Percentiles rank a stretch among this genome's conserved stretches.
These are phyloP conservation scores for Oryza longistaminata DNA, from an alignment of 176 grass and related monocot species.

Conservation along the genomic window DNA sequence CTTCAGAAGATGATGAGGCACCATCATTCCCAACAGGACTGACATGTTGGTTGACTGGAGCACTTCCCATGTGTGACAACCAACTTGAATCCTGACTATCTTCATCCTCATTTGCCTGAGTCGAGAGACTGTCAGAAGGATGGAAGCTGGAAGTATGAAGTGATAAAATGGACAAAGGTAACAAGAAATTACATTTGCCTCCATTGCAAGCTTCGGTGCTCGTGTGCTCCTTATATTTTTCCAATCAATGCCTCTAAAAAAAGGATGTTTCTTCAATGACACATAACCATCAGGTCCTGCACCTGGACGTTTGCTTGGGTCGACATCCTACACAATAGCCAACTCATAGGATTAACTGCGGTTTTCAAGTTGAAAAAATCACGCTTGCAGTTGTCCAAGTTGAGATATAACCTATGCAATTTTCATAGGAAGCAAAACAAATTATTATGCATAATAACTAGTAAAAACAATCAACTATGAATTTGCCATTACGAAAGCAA, in stretches of 20 bases:
- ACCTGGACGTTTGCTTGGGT: constrained; percentile 82
- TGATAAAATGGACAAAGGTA: constrained; percentile 29
- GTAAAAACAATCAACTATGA: not conserved
- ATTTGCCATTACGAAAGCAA: not conserved
- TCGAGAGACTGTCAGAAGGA: constrained; percentile 17
- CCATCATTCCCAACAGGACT: constrained; percentile 49
- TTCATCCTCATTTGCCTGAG: constrained; percentile 69
- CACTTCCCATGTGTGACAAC: constrained; percentile 63
- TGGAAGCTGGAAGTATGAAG: not conserved
- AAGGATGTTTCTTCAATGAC: constrained; percentile 84
- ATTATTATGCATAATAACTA: not conserved
- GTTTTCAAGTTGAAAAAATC: not conserved
- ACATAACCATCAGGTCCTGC: constrained; percentile 74
- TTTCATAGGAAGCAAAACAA: not conserved
- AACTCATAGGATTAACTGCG: not conserved
- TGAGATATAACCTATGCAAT: not conserved
- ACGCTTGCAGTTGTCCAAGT: not conserved
- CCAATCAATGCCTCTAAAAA: constrained; percentile 96
- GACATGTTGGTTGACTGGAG: constrained; percentile 48
- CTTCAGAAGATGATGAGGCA: constrained; percentile 77
- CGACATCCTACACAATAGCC: constrained; percentile 70
- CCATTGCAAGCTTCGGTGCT: constrained; percentile 59
- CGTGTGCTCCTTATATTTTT: constrained; percentile 59
- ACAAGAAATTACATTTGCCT: constrained; percentile 55
- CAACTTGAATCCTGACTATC: constrained; percentile 71